Evolutionary conservation across 1,284 basidiomycete genomes (phyloP).

Genomic region (Neonothopanus nambi): DNA sequence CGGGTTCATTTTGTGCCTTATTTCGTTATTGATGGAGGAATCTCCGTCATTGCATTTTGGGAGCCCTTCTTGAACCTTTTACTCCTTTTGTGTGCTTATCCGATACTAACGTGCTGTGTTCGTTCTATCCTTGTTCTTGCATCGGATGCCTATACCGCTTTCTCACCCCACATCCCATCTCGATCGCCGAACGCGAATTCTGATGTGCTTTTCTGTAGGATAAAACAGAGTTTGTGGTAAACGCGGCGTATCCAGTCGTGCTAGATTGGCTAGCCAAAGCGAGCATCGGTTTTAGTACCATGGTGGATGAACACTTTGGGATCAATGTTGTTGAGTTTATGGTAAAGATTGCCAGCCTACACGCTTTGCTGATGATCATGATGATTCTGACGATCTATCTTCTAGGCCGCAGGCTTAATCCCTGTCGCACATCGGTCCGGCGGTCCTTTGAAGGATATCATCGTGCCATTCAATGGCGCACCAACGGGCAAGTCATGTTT

Average conservation of each 20-base stretch:
- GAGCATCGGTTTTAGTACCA: constrained; percentile 90
- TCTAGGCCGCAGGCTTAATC: constrained; percentile 89
- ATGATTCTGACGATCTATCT: not conserved
- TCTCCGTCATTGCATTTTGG: too few species aligned
- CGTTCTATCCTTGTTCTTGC: too few species aligned
- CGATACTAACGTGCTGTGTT: too few species aligned
- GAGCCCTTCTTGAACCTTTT: too few species aligned
- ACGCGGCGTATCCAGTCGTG: constrained; percentile 77
- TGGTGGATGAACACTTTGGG: constrained; percentile 99
- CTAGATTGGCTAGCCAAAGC: constrained; percentile 70
- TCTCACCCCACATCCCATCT: too few species aligned
- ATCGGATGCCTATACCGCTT: too few species aligned
- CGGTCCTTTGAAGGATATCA: constrained; percentile 90
- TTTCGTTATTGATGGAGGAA: too few species aligned
- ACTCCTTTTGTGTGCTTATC: too few species aligned
- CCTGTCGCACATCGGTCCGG: constrained; percentile 93
- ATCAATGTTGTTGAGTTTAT: constrained; percentile 98
- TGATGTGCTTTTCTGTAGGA: constrained; percentile 39
- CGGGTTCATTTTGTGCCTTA: too few species aligned
- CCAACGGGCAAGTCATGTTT: constrained; percentile 61
- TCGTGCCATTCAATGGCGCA: constrained; percentile 73
- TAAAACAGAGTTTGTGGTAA: constrained; percentile 79
- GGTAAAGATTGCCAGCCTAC: constrained; percentile 49
- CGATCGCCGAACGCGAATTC: not conserved
- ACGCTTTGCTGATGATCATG: constrained; percentile 1